A percentile compares a stretch with the other conserved stretches of the same genome.
phyloP scores from a whole-genome alignment of 805 yeast genomes.

The Tetrapisispora taiwanensis region DNA sequence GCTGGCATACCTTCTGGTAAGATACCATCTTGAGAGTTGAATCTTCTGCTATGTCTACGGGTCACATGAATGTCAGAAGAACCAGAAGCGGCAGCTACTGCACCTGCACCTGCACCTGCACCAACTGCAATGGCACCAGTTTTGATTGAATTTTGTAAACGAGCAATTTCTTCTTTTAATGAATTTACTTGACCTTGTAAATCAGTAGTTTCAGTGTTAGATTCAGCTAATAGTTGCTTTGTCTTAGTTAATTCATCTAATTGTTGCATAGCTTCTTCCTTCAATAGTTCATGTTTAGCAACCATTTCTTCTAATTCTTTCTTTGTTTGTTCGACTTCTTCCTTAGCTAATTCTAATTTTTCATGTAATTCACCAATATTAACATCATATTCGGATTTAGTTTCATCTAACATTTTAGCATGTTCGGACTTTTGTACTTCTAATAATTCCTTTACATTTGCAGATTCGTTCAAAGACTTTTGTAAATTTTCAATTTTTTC shows the following conservation, averaged over 20 bases:
- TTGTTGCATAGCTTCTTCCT: constrained; percentile 51
- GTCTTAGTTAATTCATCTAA: constrained; percentile 53
- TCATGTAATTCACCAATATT: constrained; percentile 42
- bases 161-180: constrained; percentile 39
- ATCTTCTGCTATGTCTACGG: constrained; percentile 26
- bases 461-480: constrained; percentile 43
- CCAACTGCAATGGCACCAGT: constrained; percentile 18
- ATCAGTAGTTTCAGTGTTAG: constrained; percentile 56
- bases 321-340: constrained; percentile 49
- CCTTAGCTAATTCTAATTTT: constrained; percentile 45
- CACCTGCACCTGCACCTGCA: constrained; percentile 4
- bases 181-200: constrained; percentile 48
- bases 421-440: constrained; percentile 47
- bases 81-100: constrained; percentile 13
- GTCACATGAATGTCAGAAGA: constrained; percentile 25
- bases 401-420: constrained; percentile 35
- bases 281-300: constrained; percentile 50
- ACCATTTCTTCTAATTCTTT: constrained; percentile 50
- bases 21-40: constrained; percentile 13
- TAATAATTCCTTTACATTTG: constrained; percentile 42
- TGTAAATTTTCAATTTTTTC: constrained; percentile 47
- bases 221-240: constrained; percentile 45
- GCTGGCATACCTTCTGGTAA: constrained; percentile 12
- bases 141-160: constrained; percentile 30
- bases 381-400: constrained; percentile 38